These are phyloP conservation scores for Glarea lozoyensis DNA, from an alignment of 495 filamentous ascomycete species.

Conservation along the genomic window DNA sequence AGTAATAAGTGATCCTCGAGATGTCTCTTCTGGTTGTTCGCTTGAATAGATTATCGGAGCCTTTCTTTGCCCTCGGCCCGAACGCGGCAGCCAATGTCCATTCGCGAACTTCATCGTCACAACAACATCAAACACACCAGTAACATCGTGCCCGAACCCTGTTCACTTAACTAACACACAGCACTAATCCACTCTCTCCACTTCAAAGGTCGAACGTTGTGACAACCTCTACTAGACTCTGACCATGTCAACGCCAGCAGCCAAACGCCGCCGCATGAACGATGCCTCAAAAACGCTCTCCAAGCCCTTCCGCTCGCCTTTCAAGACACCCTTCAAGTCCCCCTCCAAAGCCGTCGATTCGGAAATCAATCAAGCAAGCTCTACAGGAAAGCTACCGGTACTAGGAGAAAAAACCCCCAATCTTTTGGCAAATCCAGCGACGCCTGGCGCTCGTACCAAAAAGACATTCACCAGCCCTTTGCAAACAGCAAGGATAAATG, in stretches of 20 bases:
- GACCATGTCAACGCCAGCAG: conserved; percentile 21
- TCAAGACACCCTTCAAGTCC: conserved; percentile 57
- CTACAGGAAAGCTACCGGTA: neutral
- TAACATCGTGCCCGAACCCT: conserved; percentile 1
- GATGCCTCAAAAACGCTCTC: conserved; percentile 39
- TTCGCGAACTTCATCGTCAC: conserved; percentile 10
- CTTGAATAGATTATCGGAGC: too few relatives aligned
- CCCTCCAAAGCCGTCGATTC: conserved; percentile 30
- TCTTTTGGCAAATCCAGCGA: conserved; percentile 1
- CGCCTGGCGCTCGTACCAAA: conserved; percentile 1
- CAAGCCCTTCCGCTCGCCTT: conserved; percentile 62
- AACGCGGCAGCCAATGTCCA: neutral
- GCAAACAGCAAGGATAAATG: conserved; percentile 17
- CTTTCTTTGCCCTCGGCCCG: neutral
- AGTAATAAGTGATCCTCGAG: too few relatives aligned
- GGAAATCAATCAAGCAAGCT: neutral
- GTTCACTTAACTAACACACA: conserved; percentile 11
- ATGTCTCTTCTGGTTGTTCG: too few relatives aligned
- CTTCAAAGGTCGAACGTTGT: neutral
- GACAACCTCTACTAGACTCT: neutral
- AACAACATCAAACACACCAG: conserved; percentile 9
- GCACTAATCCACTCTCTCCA: conserved; percentile 10
- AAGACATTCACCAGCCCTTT: conserved; percentile 15
- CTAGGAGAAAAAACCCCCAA: conserved; percentile 8
- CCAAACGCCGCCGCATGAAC: conserved; percentile 51